Base-by-base conservation (phyloP, 1,139 yeast species). In the Cylindricascospora bacillispora region DNA sequence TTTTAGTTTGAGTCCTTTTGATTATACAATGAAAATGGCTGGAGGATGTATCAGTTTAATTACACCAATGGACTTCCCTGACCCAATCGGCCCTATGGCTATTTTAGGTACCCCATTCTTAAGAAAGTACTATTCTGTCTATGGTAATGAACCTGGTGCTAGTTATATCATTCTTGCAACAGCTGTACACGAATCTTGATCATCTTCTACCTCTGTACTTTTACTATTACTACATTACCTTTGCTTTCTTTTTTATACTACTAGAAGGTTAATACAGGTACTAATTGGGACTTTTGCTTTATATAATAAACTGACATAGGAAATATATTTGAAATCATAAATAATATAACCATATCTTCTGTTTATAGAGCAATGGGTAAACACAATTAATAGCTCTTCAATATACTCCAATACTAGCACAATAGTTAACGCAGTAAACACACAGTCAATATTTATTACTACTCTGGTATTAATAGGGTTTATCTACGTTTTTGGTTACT, bases 1-100 rank as follows among this genome's bases (percentile, higher is more conserved):
- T 65, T 89, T 86, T 64, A 80, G 94, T 32, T 73, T 89, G 53
- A 54, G 77, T 37, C 78, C 97, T 27, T 75, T 71, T 49, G 98
- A 89, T 56, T 89, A 89, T 67, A 81, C 89, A 37, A 69, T 89
- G 58, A 97, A 89, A 59, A 80, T 82, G 29, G 72, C 93, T 39
- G 97, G 97, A 20, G 72, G 93, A 26, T 89, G 98, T 69, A 78
- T 86, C 49, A 83, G 95, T 34, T 93, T 93, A 6, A 82, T 89
- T 64, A 85, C 94, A 19, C 93, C 95, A 47, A 74, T 89, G 86
- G 98, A 89, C 56, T 75, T 89, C 73, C 97, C 97, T 30, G 81
- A 76, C 45, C 95, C 97, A 41, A 77, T 86, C 48, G 97, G 97
- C 35, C 95, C 94, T 44, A 61, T 89, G 62, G 93, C 95, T 36